Percentiles rank a stretch among this genome's conserved stretches.
Evolutionary conservation across 305 asterid genomes (phyloP).

Genomic region (Fraxinus angustifolia): DNA sequence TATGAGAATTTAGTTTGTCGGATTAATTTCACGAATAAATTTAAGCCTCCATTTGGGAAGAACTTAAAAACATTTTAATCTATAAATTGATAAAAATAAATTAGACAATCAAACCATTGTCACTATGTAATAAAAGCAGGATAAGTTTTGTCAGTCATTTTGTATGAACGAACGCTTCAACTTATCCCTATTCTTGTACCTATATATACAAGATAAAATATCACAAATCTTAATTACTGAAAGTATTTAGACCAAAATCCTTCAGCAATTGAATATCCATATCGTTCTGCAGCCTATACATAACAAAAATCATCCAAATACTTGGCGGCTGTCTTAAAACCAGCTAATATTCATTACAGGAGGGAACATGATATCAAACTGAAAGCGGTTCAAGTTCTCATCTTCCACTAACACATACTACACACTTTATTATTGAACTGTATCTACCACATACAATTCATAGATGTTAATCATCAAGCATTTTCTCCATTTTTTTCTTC

Average conservation of each 20-base stretch:
- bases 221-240: background rate
- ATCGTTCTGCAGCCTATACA: background rate
- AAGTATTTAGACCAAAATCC: background rate
- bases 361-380: background rate
- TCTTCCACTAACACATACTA: background rate
- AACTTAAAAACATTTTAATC: background rate
- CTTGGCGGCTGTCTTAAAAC: background rate
- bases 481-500: constrained; percentile 56
- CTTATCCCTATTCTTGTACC: background rate
- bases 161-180: background rate
- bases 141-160: background rate
- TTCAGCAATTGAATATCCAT: background rate
- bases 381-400: background rate
- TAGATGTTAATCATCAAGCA: constrained; percentile 15
- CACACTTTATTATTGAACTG: background rate
- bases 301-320: background rate
- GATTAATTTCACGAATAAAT: background rate
- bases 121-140: background rate
- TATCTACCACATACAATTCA: background rate
- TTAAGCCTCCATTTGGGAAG: background rate
- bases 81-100: background rate
- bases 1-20: background rate
- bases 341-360: background rate
- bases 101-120: background rate
- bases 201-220: background rate